Percentiles rank a stretch among this genome's conserved stretches.
Evolutionary conservation across 257 asterid genomes (phyloP).

Genomic region (Rhazya stricta): DNA sequence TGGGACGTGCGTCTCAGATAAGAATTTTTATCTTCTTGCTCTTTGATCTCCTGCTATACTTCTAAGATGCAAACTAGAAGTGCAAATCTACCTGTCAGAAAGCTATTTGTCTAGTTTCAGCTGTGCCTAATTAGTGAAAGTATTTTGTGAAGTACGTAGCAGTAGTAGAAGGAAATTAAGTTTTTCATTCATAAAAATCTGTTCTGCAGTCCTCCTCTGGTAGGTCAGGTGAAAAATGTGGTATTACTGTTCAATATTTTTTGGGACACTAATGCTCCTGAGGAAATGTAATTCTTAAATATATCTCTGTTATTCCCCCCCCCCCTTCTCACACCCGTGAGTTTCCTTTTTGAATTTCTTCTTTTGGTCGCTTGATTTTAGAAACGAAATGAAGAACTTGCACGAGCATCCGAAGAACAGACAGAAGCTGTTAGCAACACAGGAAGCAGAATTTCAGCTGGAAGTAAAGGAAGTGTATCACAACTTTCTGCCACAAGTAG

Average conservation of each 20-base stretch:
- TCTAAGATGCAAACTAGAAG: neutral
- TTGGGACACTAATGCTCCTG: neutral
- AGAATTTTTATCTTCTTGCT: neutral
- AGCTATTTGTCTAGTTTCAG: neutral
- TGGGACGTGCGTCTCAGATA: neutral
- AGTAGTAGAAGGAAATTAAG: neutral
- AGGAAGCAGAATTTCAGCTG: conserved; percentile 42
- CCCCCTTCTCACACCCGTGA: neutral
- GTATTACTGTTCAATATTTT: neutral
- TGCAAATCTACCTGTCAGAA: neutral
- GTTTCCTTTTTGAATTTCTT: neutral
- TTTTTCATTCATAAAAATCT: neutral
- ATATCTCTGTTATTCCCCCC: neutral
- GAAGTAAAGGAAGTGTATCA: conserved; percentile 36
- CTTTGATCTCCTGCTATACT: neutral
- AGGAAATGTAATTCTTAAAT: neutral
- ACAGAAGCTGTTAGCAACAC: conserved; percentile 39
- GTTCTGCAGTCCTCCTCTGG: neutral
- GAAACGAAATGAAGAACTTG: conserved; percentile 62
- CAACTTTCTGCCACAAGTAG: conserved; percentile 33
- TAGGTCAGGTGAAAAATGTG: neutral
- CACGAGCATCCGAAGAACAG: conserved; percentile 48
- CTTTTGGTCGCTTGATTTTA: conserved; percentile 19
- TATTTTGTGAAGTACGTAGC: neutral
- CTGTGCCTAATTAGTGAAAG: neutral